These are phyloP conservation scores for Pyrenopolyporus hunteri DNA, from an alignment of 495 filamentous ascomycete genomes.

Conservation along the genomic window DNA sequence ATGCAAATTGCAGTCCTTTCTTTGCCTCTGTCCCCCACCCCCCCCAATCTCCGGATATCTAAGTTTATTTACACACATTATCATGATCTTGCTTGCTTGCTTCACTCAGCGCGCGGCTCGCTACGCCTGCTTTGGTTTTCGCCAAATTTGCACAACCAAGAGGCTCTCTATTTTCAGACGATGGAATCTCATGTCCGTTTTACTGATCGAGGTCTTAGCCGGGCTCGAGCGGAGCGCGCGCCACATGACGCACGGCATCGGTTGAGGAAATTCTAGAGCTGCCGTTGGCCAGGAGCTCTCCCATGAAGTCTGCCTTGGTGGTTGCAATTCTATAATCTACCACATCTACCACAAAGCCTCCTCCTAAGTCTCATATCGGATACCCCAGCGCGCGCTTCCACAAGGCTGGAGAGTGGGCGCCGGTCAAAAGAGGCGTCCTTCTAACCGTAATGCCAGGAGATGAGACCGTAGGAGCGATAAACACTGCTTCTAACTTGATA, in stretches of 20 bases:
- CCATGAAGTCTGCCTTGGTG: constrained; percentile 25
- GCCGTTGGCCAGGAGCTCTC: constrained; percentile 24
- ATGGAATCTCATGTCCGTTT: constrained; percentile 17
- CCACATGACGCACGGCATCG: constrained; percentile 36
- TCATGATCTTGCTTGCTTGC: constrained; percentile 18
- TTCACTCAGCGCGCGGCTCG: constrained; percentile 42
- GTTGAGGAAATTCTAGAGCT: constrained; percentile 24
- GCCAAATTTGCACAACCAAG: constrained; percentile 21
- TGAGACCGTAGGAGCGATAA: constrained; percentile 10
- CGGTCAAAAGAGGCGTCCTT: constrained; percentile 13
- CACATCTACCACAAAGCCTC: constrained; percentile 1
- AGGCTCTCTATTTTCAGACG: constrained; percentile 25
- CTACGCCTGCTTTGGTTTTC: constrained; percentile 22
- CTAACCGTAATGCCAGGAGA: background rate
- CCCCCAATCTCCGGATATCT: background rate
- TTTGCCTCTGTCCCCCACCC: background rate
- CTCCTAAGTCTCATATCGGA: constrained; percentile 12
- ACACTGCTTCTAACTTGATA: constrained; percentile 9
- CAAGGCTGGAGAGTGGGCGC: constrained; percentile 11
- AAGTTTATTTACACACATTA: constrained; percentile 1
- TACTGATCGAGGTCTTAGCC: constrained; percentile 24
- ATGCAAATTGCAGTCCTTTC: constrained; percentile 1
- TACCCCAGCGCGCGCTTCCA: constrained; percentile 34
- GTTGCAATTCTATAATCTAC: constrained; percentile 22
- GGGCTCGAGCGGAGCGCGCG: constrained; percentile 32